phyloP scores from a whole-genome alignment of 257 asterid species.

The Nicotiana otophora region DNA sequence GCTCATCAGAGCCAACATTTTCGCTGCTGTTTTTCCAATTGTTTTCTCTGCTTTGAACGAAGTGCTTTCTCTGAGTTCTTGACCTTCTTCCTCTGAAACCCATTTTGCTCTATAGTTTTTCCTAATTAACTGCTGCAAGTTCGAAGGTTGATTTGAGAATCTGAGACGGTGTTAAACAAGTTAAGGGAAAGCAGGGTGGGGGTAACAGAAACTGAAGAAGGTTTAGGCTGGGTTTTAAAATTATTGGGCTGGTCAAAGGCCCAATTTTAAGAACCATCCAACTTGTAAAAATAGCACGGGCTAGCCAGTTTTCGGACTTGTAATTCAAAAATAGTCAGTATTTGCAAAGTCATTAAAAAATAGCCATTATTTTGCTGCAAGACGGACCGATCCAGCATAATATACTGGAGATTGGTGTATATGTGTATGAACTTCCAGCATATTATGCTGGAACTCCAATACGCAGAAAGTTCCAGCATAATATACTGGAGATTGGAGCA shows the following conservation, averaged over 20 bases:
- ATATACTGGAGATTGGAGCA: too few species aligned
- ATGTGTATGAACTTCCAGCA: too few species aligned
- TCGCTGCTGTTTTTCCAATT: slow-evolving; percentile 70
- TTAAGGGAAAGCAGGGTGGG: neutral
- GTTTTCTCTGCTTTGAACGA: slow-evolving; percentile 71
- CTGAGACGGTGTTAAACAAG: neutral
- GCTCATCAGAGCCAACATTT: slow-evolving; percentile 43
- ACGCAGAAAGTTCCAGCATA: too few species aligned
- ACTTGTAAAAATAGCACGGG: too few species aligned
- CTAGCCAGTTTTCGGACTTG: too few species aligned
- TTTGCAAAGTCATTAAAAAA: too few species aligned
- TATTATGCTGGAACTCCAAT: too few species aligned
- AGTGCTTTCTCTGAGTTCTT: slow-evolving; percentile 94
- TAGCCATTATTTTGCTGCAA: too few species aligned
- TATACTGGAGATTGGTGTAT: too few species aligned
- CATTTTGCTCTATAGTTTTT: slow-evolving; percentile 28
- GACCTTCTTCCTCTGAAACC: slow-evolving; percentile 88
- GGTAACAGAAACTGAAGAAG: neutral
- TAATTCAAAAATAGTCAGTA: too few species aligned
- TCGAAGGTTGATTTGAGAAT: neutral
- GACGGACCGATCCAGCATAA: too few species aligned
- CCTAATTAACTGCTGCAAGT: neutral
- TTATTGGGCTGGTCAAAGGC: neutral
- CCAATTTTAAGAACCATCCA: neutral
- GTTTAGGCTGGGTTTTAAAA: neutral